Percentiles rank a stretch among this genome's conserved stretches.
phyloP scores from a whole-genome alignment of 768 basidiomycete species.

The Xerocomellus intermedius region DNA sequence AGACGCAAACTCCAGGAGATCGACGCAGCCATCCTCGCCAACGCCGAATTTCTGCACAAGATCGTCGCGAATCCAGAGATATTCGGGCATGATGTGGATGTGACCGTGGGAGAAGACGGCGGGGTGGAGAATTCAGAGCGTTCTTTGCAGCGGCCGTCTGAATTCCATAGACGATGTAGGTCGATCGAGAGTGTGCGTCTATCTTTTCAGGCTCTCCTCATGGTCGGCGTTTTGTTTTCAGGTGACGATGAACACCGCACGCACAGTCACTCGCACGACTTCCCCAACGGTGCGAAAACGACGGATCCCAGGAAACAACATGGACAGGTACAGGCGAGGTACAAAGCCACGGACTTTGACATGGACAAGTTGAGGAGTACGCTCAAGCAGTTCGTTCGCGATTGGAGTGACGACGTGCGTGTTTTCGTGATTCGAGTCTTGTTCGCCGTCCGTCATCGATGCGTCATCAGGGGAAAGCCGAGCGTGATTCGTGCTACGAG shows the following conservation, averaged over 20 bases:
- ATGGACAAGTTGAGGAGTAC: conserved; percentile 93
- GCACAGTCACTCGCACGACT: conserved; percentile 38
- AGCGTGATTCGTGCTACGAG: conserved; percentile 76
- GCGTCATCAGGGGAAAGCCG: conserved; percentile 57
- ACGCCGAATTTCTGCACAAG: conserved; percentile 71
- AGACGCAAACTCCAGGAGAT: conserved; percentile 75
- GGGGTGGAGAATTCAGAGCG: conserved; percentile 19
- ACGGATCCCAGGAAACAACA: conserved; percentile 11
- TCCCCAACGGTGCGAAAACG: conserved; percentile 11
- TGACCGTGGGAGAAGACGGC: conserved; percentile 14
- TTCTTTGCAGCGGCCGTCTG: not conserved
- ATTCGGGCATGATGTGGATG: conserved; percentile 57
- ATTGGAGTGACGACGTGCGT: conserved; percentile 84
- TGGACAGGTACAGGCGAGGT: conserved; percentile 24
- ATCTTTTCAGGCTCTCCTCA: conserved; percentile 12
- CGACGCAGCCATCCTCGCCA: conserved; percentile 77
- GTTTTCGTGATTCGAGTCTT: not conserved
- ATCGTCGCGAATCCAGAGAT: conserved; percentile 82
- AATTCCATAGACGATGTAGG: conserved; percentile 12
- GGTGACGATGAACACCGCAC: conserved; percentile 30
- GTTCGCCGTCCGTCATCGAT: not conserved
- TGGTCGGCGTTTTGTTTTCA: conserved; percentile 2
- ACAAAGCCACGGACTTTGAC: conserved; percentile 65
- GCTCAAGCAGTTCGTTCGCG: conserved; percentile 87
- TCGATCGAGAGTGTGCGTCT: conserved; percentile 23